Evolutionary conservation across 1,284 basidiomycete genomes (phyloP), one percentile per base, ranked within the genome.

Genomic region (Ceraceosorus guamensis): DNA sequence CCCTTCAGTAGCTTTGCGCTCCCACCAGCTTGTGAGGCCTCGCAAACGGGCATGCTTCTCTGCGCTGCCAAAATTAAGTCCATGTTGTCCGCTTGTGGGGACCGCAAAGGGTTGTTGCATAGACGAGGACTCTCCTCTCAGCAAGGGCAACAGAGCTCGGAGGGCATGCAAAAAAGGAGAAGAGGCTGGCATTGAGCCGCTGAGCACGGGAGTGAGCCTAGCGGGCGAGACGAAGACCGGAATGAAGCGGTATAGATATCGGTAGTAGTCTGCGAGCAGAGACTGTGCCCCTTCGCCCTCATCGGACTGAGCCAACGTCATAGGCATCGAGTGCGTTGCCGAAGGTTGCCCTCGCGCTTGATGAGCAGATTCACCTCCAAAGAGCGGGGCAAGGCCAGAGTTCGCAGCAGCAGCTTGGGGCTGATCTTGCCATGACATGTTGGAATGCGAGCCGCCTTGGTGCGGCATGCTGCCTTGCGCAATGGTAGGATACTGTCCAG

Each of bases 191-290:
- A 63, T 64, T 24, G 24, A 24, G 48, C 48, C 55, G 32, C 48
- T 52, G 48, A 61, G 48, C n/a, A 70, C 47, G 30, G 56, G 49
- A 34, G 66, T 61, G 45, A 70, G 48, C 43, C 68, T 59, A 49
- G 53, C 56, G 44, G 69, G 65, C 4, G 63, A 57, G 0, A 62
- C 65, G 30, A 69, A 47, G 13, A 71, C 61, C 1, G 69, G 68
- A 14, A 71, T 65, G 62, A 71, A 71, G 47, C 69, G 66, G 51
- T 71, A 70, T 16, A 71, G 60, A 46, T 65, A 64, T 56, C 62
- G 65, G 55, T 70, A 71, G 59, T 65, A 71, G n/a, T 70, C 67
- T 35, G 52, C 53, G 18, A 68, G 51, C 7, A 68, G 59, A 37
- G 58, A 33, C 48, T 57, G 54, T 46, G 65, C 57, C 37, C 54